A percentile compares a stretch with the other conserved stretches of the same genome.
Conservation (phyloP, 192 early-diverging fungal genomes). For the Coemansia aciculifera region DNA sequence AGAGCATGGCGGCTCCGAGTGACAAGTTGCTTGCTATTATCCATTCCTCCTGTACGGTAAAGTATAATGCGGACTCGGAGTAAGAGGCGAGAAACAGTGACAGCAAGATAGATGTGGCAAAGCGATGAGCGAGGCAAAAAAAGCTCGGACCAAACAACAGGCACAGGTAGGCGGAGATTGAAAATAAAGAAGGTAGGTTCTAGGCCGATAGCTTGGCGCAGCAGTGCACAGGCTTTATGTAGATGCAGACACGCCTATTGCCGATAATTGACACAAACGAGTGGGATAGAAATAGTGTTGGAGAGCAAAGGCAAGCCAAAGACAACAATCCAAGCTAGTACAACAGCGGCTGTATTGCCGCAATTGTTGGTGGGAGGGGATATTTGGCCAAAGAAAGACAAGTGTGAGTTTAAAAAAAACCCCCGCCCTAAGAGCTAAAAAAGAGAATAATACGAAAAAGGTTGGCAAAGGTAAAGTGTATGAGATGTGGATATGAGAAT, state of each 20-base stretch:
- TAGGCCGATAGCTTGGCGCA: background rate
- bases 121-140: background rate
- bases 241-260: constrained; percentile 10
- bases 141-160: background rate
- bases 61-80: background rate
- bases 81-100: background rate
- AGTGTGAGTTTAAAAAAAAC: background rate
- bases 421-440: background rate
- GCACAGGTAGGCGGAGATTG: background rate
- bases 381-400: constrained; percentile 1
- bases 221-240: constrained; percentile 10
- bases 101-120: background rate
- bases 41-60: background rate
- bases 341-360: constrained; percentile 13
- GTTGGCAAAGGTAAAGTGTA: background rate
- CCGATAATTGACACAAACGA: constrained; percentile 13
- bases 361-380: constrained; percentile 11
- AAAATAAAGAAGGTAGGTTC: background rate
- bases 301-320: background rate
- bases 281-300: constrained; percentile 10
- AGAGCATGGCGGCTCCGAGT: background rate
- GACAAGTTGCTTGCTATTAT: constrained; percentile 5
- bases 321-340: constrained; percentile 9
- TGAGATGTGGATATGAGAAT: constrained; percentile 3
- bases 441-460: background rate